Evolutionary conservation across 2,329 filamentous ascomycete genomes (phyloP).

Genomic region (Uncinocarpus reesii): DNA sequence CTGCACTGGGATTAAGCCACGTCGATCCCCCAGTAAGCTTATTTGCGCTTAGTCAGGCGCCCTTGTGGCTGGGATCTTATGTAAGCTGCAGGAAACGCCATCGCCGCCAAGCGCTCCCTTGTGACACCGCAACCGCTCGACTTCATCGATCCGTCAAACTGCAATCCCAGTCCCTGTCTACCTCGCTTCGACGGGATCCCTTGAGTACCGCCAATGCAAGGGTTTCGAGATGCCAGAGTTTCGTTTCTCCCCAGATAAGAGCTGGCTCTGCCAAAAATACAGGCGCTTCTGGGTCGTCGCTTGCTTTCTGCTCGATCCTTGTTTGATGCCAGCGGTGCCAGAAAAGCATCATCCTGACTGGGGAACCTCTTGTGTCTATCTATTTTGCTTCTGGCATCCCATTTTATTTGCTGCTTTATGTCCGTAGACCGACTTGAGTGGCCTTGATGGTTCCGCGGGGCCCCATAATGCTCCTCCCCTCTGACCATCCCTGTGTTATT

Average conservation of each 20-base stretch:
- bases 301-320: neutral
- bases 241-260: neutral
- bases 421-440: neutral
- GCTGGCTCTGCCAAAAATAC: neutral
- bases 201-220: constrained; percentile 3
- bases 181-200: constrained; percentile 13
- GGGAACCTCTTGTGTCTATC: neutral
- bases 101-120: constrained; percentile 1
- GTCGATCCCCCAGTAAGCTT: constrained; percentile 13
- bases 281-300: neutral
- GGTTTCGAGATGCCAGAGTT: constrained; percentile 4
- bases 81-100: constrained; percentile 3
- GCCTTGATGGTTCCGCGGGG: neutral
- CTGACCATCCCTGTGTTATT: constrained; percentile 4
- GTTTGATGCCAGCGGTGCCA: neutral
- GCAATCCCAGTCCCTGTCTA: constrained; percentile 10
- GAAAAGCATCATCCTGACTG: neutral
- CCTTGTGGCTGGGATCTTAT: constrained; percentile 4
- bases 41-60: constrained; percentile 5
- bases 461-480: neutral
- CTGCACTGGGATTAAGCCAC: constrained; percentile 9
- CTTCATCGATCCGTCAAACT: neutral
- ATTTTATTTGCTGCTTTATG: neutral
- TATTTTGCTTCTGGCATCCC: no score
- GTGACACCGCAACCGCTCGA: constrained; percentile 7